Base-by-base conservation (phyloP, 2,329 filamentous ascomycete species). In the Hypoxylon sp. region DNA sequence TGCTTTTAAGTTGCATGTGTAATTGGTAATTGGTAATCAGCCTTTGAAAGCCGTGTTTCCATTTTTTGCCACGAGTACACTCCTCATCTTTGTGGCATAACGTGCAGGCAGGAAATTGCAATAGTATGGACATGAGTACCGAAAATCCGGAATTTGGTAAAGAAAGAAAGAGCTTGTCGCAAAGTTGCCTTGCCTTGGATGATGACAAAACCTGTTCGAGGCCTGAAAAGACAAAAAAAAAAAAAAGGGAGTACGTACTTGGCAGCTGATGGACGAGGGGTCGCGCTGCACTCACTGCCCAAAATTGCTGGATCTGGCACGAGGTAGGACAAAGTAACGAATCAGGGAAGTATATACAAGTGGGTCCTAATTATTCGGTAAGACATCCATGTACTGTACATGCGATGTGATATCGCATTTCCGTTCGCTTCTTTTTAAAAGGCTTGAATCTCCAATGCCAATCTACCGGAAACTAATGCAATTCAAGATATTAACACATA, bases 271-370 rank as follows among this genome's bases (percentile, higher is more conserved):
- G 41, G 36, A 30, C 12, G n/a, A 17, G 35, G 42, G 31, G 19
- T 15, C 13, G 7, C 31, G 17, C 20, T 46, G 43, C 21, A 40
- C 49, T 51, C 31, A 53, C 51, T 34, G 40, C 48, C 47, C 46
- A 31, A 51, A 45, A 54, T 56, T 57, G 46, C 56, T 59, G 51
- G 46, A 57, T 59, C 49, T 59, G 45, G 56, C 56, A 59, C 52
- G 52, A 56, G 55, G 55, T 56, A 56, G 48, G 38, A 59, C 56
- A 59, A 59, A 59, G 48, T 45, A 27, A 51, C 56, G 56, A 59
- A 59, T 59, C 52, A 59, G 37, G 53, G 42, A 42, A 54, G 41
- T 29, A 15, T 19, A 17, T 13, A 7, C 7, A 21, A 29, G 47
- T 48, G 32, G 41, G 35, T 27, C 37, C 23, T 25, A 16, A 29